phyloP scores from a whole-genome alignment of 75 land plant species.

The Sequoia sempervirens region DNA sequence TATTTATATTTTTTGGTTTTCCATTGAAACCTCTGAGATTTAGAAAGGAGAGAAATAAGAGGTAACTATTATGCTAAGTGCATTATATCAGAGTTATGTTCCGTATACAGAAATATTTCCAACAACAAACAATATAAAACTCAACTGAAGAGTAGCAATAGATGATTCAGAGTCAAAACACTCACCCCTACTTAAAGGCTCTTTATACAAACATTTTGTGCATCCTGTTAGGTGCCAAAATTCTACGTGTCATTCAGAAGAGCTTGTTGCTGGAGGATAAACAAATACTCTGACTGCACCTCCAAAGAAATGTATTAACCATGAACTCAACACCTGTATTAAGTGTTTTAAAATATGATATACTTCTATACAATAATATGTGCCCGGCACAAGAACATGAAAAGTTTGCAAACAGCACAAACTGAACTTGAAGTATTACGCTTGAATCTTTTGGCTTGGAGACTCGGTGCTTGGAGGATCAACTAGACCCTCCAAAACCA shows the following conservation, averaged over 20 bases:
- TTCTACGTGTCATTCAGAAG: background rate
- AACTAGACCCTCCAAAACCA: conserved; percentile 72
- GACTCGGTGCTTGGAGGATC: conserved; percentile 29
- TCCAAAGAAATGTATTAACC: background rate
- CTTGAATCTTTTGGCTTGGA: background rate
- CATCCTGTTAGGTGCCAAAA: background rate
- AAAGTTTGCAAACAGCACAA: background rate
- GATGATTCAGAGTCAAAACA: background rate
- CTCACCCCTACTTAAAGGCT: background rate
- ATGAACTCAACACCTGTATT: background rate
- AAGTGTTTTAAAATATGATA: background rate
- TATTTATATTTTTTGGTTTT: too few species aligned
- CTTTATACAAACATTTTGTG: background rate
- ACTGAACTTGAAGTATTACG: background rate
- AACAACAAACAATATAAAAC: too few species aligned
- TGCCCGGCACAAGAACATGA: background rate
- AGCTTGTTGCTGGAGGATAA: background rate
- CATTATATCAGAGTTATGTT: too few species aligned
- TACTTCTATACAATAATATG: background rate
- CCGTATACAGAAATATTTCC: too few species aligned
- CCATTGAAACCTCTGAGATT: too few species aligned
- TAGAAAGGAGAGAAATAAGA: too few species aligned
- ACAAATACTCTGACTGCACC: background rate
- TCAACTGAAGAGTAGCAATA: background rate
- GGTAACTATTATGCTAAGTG: too few species aligned